Base-by-base conservation (phyloP, 2,329 filamentous ascomycete species). In the Alternaria triticina region DNA sequence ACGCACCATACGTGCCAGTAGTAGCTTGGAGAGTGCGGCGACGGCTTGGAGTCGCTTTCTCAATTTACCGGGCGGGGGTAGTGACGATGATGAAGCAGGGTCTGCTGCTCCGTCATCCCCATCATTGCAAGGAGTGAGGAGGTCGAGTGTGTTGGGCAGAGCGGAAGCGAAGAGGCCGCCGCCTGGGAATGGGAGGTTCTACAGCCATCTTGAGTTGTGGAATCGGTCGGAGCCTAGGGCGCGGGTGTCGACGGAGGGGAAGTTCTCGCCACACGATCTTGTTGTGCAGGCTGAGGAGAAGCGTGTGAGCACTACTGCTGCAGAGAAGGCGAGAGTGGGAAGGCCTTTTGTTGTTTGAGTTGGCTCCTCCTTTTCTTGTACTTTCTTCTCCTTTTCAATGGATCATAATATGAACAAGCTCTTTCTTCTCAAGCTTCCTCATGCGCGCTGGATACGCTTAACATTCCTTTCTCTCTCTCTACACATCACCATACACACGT, bases 1-100 rank as follows among this genome's bases (percentile, higher is more conserved):
- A 40, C 72, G 78, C 15, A 80, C 79, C 1, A 76, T 81, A 57
- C 74, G 76, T 20, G 77, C 76, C 15, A 76, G 74, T 44, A 71
- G 69, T 51, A 67, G 66, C 4, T 66, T 81, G 22, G 76, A 76
- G 56, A 69, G 72, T 30, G 73, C 77, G 7, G 71, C 77, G 54
- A 64, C 66, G 40, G 74, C 77, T 3, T 80, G 77, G 78, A 69
- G 67, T 30, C 67, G 73, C 22, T 69, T 71, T 12, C 67, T 79
- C 30, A 80, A 79, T 36, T 54, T 79, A 4, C 77, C 78, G 1
- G 74, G 74, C 11, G 33, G 57, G 12, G 64, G 57, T 5, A 27
- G 51, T 22, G 47, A 3, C 20, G 20, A 22, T 22, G 20, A 22
- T 22, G 20, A 22, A 22, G 20, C 20, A 22, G 20, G 20, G 20